These are phyloP conservation scores for Escallonia herrerae DNA, from an alignment of 129 eudicot species.

Conservation along the genomic window DNA sequence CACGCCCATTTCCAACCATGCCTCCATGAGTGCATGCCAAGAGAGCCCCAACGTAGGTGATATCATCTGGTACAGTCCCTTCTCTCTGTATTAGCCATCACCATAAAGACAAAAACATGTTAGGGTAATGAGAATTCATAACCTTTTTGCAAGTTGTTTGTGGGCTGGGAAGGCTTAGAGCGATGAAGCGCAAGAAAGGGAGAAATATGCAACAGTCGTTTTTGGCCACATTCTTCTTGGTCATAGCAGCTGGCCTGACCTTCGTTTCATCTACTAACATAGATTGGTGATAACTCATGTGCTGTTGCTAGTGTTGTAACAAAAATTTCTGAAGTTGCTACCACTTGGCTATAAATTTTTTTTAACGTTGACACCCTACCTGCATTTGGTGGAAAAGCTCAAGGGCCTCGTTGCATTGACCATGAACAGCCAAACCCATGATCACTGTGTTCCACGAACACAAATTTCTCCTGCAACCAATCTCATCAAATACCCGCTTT, in stretches of 20 bases:
- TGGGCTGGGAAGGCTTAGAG: too few species aligned
- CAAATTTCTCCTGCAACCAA: conserved; percentile 45
- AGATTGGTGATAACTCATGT: too few species aligned
- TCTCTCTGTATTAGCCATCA: conserved; percentile 29
- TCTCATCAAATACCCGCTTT: conserved; percentile 39
- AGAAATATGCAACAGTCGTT: too few species aligned
- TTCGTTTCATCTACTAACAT: too few species aligned
- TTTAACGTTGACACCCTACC: conserved; percentile 15
- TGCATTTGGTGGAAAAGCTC: conserved; percentile 49
- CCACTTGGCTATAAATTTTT: too few species aligned
- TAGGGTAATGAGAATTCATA: too few species aligned
- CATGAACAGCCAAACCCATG: conserved; percentile 77
- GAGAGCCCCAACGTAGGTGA: conserved; percentile 61
- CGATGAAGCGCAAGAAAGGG: too few species aligned
- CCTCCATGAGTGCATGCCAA: conserved; percentile 81
- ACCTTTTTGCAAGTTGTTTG: too few species aligned
- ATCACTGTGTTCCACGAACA: conserved; percentile 84
- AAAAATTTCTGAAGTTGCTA: too few species aligned
- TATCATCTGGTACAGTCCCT: conserved; percentile 48
- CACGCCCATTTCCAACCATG: conserved; percentile 48
- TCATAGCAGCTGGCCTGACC: too few species aligned
- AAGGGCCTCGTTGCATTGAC: conserved; percentile 50
- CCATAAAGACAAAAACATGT: background rate
- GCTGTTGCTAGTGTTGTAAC: too few species aligned
- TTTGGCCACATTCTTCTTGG: too few species aligned